Conservation (phyloP, 805 yeast species). For the Wickerhamiella azyma region DNA sequence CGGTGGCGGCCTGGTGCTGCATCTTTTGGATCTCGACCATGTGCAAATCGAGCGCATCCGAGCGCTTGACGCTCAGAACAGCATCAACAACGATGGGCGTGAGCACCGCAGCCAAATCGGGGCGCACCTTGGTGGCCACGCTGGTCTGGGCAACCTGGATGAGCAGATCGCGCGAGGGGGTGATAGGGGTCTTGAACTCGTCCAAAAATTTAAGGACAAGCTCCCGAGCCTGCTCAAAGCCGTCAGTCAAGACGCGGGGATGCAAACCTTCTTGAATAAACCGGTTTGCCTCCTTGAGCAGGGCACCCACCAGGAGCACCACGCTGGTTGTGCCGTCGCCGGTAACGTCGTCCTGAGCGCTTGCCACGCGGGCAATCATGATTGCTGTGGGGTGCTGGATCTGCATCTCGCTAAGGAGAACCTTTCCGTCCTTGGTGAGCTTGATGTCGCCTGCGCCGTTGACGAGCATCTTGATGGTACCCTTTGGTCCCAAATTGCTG, state of each 20-base stretch:
- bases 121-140: slow-evolving; percentile 69
- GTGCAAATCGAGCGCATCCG: slow-evolving; percentile 60
- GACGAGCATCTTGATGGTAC: slow-evolving; percentile 89
- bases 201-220: slow-evolving; percentile 60
- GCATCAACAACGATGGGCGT: slow-evolving; percentile 96
- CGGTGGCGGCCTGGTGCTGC: slow-evolving; percentile 82
- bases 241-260: slow-evolving; percentile 88
- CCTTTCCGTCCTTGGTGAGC: slow-evolving; percentile 94
- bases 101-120: slow-evolving; percentile 62
- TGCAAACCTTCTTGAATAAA: slow-evolving; percentile 88
- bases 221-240: slow-evolving; percentile 80
- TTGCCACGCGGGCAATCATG: slow-evolving; percentile 87
- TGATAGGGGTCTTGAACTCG: slow-evolving; percentile 41
- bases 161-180: slow-evolving; percentile 72
- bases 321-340: slow-evolving; percentile 99
- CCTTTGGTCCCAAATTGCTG: slow-evolving; percentile 91
- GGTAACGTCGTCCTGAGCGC: slow-evolving; percentile 98
- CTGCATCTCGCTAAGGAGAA: slow-evolving; percentile 88
- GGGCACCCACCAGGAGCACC: slow-evolving; percentile 83
- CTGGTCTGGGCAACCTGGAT: slow-evolving; percentile 88
- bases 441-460: slow-evolving; percentile 95
- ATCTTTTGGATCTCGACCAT: slow-evolving; percentile 98
- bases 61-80: slow-evolving; percentile 56
- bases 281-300: slow-evolving; percentile 87
- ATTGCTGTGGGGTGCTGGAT: slow-evolving; percentile 84